Base-by-base conservation (phyloP, 2,329 filamentous ascomycete genomes). In the Aspergillus novofumigatus region DNA sequence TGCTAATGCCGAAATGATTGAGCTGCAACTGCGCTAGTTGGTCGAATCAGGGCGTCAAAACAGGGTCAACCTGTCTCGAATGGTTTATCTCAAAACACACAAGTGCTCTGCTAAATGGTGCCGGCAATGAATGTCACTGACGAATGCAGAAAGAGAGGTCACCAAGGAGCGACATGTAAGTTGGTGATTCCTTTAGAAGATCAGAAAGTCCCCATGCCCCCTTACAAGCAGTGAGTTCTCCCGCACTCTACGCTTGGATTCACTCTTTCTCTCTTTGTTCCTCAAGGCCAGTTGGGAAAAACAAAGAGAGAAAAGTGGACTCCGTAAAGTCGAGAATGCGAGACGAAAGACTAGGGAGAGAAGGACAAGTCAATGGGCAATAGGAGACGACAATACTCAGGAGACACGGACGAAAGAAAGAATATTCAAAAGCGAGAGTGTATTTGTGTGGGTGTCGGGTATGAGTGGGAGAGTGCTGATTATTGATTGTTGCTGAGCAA, bases 11-110 rank as follows among this genome's bases (percentile, higher is more conserved):
- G 41, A 26, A 45, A 50, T 35, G 57, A 54, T 58, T 52, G 32
- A 41, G 52, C 47, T 41, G 51, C 54, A 45, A 55, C 55, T 58
- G 49, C 56, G 44, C 55, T 41, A 29, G 56, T 53, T 52, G 55
- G 56, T 50, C 44, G 17, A 48, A 44, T 49, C 54, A 35, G 55
- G 44, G 11, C 54, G 52, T 47, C n/a, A 14, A n/a, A 41, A 62
- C 68, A 69, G 67, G 68, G 55, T 70, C 68, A 70, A 69, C 68
- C 68, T 62, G 61, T 51, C 45, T 53, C 53, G 49, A 23, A 23
- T 17, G 32, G 32, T 38, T 17, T 38, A 17, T 38, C 32, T 7
- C 14, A 1, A 17, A 17, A 38, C 14, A 7, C 7, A 47, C 51
- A 51, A 55, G 7, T 23, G 21, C 49, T 32, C 29, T 25, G 41